Evolutionary conservation across 257 asterid species (phyloP), one percentile per base, ranked within the genome.

Genomic region (Solanum neorickii): DNA sequence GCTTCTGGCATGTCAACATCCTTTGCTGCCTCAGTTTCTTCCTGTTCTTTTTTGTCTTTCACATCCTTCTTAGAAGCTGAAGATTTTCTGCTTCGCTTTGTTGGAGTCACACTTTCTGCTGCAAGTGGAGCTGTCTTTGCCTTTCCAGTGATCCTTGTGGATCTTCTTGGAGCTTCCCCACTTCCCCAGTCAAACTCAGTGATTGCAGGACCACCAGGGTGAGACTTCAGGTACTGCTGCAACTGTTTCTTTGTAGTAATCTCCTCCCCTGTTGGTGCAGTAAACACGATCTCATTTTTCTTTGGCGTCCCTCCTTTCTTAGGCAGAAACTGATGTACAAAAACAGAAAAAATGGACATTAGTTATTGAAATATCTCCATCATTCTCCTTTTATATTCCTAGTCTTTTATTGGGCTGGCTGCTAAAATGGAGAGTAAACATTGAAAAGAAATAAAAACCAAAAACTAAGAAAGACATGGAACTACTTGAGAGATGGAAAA

Each of bases 81-180:
- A 44, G 93, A 47, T 83, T 86, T 91, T 74, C 87, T 87, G 89
- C 91, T 83, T 74, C 90, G 87, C 73, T 92, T 92, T 86, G 87
- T 91, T 47, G 90, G 93, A 59, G 93, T 87, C 85, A 33, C 89
- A 29, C 84, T 88, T 69, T 87, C 88, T 29, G 60, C 89, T 12
- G 89, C 47, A 27, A 91, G 87, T 27, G 93, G 91, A 73, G 87
- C 83, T 20, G 80, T 82, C 88, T 88, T 92, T 5, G 86, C 94
- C 88, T 89, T 92, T 73, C 84, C 92, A 35, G 88, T 92, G 85
- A 92, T 91, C 88, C 94, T 92, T 44, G 93, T 87, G 46, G 94
- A 92, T 88, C 94, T 90, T 87, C 94, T 87, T 2, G 94, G 94
- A 44, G 93, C 91, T 86, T 92, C 94, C 56, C 93, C 92, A 62